A percentile compares a stretch with the other conserved stretches of the same genome.
Evolutionary conservation across 768 basidiomycete species (phyloP).

Genomic region (Leucocoprinus birnbaumii): DNA sequence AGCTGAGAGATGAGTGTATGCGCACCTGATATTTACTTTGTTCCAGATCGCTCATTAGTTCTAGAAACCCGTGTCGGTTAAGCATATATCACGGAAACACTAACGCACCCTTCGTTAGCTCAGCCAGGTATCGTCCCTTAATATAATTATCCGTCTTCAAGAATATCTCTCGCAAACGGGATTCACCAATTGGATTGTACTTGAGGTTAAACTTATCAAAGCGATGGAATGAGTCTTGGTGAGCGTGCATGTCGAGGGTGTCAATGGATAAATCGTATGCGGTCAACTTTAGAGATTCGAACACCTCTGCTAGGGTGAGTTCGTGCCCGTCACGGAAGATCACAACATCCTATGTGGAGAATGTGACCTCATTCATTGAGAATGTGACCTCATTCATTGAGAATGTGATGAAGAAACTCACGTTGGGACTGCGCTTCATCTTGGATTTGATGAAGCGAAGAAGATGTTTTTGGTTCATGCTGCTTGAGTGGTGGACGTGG

Average conservation of each 20-base stretch:
- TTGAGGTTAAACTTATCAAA: slow-evolving; percentile 98
- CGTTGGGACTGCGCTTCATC: slow-evolving; percentile 86
- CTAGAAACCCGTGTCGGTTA: slow-evolving; percentile 33
- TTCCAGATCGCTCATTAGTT: slow-evolving; percentile 96
- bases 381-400: background rate
- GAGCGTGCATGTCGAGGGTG: slow-evolving; percentile 99
- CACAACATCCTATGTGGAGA: slow-evolving; percentile 86
- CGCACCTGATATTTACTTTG: slow-evolving; percentile 96
- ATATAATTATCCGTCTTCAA: slow-evolving; percentile 97
- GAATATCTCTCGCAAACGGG: slow-evolving; percentile 93
- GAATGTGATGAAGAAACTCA: slow-evolving; percentile 27
- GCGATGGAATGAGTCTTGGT: slow-evolving; percentile 96
- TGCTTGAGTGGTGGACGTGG: slow-evolving; percentile 97
- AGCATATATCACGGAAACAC: background rate
- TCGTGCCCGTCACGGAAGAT: slow-evolving; percentile 92
- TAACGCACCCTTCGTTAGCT: slow-evolving; percentile 78
- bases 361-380: background rate
- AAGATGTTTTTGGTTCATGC: slow-evolving; percentile 99
- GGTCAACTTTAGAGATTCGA: slow-evolving; percentile 89
- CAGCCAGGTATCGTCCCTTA: slow-evolving; percentile 89
- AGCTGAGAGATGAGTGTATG: background rate
- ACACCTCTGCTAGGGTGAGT: slow-evolving; percentile 90
- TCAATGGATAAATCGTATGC: slow-evolving; percentile 99
- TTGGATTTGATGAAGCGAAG: slow-evolving; percentile 99
- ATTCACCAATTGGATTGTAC: slow-evolving; percentile 97